Evolutionary conservation across 306 rosid species (phyloP).

Genomic region (Sesbania bispinosa): DNA sequence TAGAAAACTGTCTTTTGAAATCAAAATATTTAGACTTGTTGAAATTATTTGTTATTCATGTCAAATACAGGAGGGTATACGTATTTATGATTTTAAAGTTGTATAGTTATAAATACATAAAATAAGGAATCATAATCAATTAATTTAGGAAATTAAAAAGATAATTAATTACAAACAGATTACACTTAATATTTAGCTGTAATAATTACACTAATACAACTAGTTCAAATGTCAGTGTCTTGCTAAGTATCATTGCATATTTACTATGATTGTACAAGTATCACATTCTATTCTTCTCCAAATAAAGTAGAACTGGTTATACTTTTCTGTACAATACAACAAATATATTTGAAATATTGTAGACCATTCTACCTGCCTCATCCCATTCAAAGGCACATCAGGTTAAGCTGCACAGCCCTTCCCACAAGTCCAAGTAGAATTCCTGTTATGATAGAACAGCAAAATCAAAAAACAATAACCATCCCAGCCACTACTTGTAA

Average conservation of each 20-base stretch:
- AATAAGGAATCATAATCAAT: no score
- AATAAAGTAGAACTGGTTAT: slow-evolving; percentile 28
- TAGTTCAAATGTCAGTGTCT: neutral
- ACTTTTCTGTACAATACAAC: slow-evolving; percentile 50
- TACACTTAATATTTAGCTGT: no score
- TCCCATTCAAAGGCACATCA: slow-evolving; percentile 38
- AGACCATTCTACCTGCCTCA: slow-evolving; percentile 41
- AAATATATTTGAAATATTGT: neutral
- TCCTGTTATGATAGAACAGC: slow-evolving; percentile 54
- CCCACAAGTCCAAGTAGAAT: slow-evolving; percentile 38
- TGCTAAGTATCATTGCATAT: neutral
- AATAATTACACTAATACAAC: no score
- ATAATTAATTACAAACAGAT: no score
- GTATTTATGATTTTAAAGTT: no score
- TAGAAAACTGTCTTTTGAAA: neutral
- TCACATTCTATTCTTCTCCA: slow-evolving; percentile 25
- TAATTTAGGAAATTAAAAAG: no score
- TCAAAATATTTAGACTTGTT: no score
- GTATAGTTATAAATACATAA: no score
- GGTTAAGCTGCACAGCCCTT: slow-evolving; percentile 40
- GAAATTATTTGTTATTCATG: neutral
- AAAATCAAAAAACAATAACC: slow-evolving; percentile 42
- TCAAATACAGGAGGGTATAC: no score
- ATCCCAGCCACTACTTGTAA: slow-evolving; percentile 30
- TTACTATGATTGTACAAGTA: slow-evolving; percentile 2